phyloP scores from a whole-genome alignment of 768 basidiomycete species.

The Suillus subluteus region DNA sequence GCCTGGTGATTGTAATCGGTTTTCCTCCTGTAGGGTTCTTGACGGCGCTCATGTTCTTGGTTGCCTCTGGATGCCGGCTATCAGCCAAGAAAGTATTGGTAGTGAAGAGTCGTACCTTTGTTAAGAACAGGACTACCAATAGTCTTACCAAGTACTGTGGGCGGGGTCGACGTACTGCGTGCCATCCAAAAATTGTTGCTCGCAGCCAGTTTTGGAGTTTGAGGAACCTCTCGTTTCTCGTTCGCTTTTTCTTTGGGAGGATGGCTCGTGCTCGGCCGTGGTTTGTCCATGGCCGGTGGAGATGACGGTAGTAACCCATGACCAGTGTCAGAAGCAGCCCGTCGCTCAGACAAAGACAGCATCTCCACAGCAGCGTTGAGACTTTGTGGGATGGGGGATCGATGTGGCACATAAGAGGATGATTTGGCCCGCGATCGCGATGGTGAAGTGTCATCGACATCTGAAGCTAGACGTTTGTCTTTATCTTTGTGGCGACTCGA shows the following conservation, averaged over 20 bases:
- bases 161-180: constrained; percentile 40
- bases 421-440: constrained; percentile 57
- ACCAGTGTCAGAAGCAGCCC: constrained; percentile 32
- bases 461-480: constrained; percentile 37
- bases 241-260: constrained; percentile 25
- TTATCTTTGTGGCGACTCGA: constrained; percentile 35
- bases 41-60: constrained; percentile 74
- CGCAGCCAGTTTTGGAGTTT: constrained; percentile 49
- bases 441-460: constrained; percentile 40
- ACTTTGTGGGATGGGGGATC: constrained; percentile 66
- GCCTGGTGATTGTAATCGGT: constrained; percentile 62
- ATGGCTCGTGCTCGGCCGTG: constrained; percentile 35
- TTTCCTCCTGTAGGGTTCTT: constrained; percentile 62
- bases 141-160: constrained; percentile 59
- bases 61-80: constrained; percentile 51
- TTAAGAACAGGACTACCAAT: constrained; percentile 76
- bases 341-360: constrained; percentile 42
- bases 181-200: constrained; percentile 37
- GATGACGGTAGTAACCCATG: constrained; percentile 19
- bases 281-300: constrained; percentile 29
- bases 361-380: constrained; percentile 74
- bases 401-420: constrained; percentile 56
- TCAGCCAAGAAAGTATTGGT: not conserved
- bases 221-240: constrained; percentile 38
- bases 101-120: constrained; percentile 49